phyloP scores from a whole-genome alignment of 306 rosid species.

The Phaseolus lunatus region DNA sequence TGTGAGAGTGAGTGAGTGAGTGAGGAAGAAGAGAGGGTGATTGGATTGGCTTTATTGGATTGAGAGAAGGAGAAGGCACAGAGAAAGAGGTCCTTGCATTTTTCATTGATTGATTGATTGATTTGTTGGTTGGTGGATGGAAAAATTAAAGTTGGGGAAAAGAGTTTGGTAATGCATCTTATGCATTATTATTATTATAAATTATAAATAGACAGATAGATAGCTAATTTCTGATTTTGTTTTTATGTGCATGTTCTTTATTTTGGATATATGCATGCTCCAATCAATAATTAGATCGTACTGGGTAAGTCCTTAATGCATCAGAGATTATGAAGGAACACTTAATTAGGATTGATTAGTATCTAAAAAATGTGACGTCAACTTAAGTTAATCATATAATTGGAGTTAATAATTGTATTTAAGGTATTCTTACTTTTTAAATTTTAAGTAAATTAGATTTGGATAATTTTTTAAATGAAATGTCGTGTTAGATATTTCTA shows the following conservation, averaged over 20 bases:
- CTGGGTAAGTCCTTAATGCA: too few relatives aligned
- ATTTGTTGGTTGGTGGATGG: constrained; percentile 51
- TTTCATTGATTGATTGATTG: background rate
- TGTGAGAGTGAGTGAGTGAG: background rate
- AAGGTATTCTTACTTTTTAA: too few relatives aligned
- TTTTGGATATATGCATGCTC: background rate
- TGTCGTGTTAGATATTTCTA: too few relatives aligned
- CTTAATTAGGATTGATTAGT: too few relatives aligned
- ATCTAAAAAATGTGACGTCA: too few relatives aligned
- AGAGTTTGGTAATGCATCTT: constrained; percentile 16
- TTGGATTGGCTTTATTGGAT: constrained; percentile 54
- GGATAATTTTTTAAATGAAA: too few relatives aligned
- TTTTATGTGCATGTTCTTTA: background rate
- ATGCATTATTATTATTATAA: background rate
- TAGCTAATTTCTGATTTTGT: background rate
- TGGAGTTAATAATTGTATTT: too few relatives aligned
- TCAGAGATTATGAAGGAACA: too few relatives aligned
- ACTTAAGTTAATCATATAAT: too few relatives aligned
- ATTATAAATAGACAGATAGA: background rate
- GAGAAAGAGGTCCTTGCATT: constrained; percentile 25
- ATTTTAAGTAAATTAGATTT: too few relatives aligned
- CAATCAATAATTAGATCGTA: too few relatives aligned
- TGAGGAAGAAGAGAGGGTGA: constrained; percentile 5
- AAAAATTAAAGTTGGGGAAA: constrained; percentile 27
- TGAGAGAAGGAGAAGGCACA: background rate